Evolutionary conservation across 352 stramenopile genomes (phyloP), one percentile per base, ranked within the genome.

Genomic region (Lagenidium giganteum): DNA sequence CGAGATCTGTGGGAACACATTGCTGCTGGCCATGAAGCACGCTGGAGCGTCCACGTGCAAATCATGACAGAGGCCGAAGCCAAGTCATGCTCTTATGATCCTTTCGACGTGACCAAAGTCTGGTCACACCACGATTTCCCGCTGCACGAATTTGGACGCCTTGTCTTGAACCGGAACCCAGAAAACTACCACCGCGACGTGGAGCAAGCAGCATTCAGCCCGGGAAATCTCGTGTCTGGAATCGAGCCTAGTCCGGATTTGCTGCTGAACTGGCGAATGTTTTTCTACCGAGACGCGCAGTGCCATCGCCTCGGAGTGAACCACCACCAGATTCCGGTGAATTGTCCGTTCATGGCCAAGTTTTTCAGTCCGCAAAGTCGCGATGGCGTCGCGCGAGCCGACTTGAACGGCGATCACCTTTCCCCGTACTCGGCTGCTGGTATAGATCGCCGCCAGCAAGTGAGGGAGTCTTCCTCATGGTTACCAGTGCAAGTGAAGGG

Each of bases 151-250:
- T 70, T 97, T 14, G 90, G 90, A 1, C 56, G 68, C 8, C 63
- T 97, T 17, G 86, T 95, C 23, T 68, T 97, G 5, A 96, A 97
- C 67, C 67, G 79, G 36, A 97, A 97, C 56, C 89, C 90, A 17
- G 63, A 70, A 26, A 96, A 97, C 61, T 97, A 97, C 66, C 96
- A 96, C 52, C 83, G 83, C n/a, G 84, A 97, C 61, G 80, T 97
- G 5, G 90, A 97, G 67, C 90, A 97, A 50, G 52, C 95, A 7
- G 88, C 89, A 7, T 96, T 97, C 63, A 82, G 77, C 6, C 90
- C 90, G n/a, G 76, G 78, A 23, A 81, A 97, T 54, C 71, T 97
- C 57, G 75, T 97, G 26, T 87, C 89, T 1, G 88, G 89, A n/a
- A 91, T 97, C 37, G 83, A 96, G 42, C 76, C 86, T 9, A 89